Evolutionary conservation across 2,329 filamentous ascomycete genomes (phyloP).

Genomic region (Cercospora sesami): DNA sequence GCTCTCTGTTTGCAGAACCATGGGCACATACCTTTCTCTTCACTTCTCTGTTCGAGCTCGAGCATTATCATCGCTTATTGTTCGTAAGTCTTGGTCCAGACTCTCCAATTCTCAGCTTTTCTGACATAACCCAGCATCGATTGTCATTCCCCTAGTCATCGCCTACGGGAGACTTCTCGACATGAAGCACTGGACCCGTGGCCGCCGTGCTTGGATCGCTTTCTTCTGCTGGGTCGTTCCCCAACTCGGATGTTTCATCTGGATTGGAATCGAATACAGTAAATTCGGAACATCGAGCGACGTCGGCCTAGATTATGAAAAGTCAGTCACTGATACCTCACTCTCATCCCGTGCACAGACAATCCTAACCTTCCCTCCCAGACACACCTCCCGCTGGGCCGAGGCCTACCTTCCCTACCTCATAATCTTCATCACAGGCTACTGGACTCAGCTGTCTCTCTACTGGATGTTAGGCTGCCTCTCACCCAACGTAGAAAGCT

Average conservation of each 20-base stretch:
- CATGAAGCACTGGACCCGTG: slow-evolving; percentile 35
- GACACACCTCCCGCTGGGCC: slow-evolving; percentile 22
- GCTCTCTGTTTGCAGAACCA: slow-evolving; percentile 22
- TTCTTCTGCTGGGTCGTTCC: slow-evolving; percentile 37
- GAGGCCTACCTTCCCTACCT: slow-evolving; percentile 30
- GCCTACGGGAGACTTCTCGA: slow-evolving; percentile 32
- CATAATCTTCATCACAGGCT: slow-evolving; percentile 30
- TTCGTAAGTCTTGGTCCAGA: slow-evolving; percentile 30
- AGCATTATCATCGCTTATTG: slow-evolving; percentile 38
- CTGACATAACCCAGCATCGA: slow-evolving; percentile 19
- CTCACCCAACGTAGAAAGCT: slow-evolving; percentile 39
- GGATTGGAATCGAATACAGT: slow-evolving; percentile 33
- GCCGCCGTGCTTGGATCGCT: slow-evolving; percentile 34
- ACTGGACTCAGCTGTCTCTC: slow-evolving; percentile 32
- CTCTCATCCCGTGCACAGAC: background rate
- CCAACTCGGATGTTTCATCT: slow-evolving; percentile 37
- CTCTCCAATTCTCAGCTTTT: background rate
- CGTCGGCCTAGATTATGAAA: slow-evolving; percentile 23
- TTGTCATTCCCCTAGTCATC: slow-evolving; percentile 31
- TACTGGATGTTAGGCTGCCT: slow-evolving; percentile 45
- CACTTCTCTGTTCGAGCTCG: slow-evolving; percentile 41
- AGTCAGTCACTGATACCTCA: slow-evolving; percentile 9
- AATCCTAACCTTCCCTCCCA: background rate
- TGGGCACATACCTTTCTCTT: slow-evolving; percentile 41
- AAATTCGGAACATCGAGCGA: slow-evolving; percentile 10